Evolutionary conservation across 768 basidiomycete species (phyloP).

Genomic region (Lactarius quietus): DNA sequence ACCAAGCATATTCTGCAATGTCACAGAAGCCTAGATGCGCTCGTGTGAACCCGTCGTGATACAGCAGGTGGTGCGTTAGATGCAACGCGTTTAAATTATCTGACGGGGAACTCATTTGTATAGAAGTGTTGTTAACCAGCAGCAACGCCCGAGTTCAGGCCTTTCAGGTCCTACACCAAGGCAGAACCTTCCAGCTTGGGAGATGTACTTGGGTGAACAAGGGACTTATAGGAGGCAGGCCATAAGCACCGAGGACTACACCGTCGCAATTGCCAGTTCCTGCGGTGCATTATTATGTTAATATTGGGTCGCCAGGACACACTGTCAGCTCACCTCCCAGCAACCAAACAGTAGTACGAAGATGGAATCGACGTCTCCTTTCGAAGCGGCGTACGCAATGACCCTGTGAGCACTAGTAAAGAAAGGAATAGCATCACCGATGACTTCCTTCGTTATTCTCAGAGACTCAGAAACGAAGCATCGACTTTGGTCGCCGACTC

Average conservation of each 20-base stretch:
- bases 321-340: slow-evolving; percentile 7
- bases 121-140: slow-evolving; percentile 33
- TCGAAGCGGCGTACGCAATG: background rate
- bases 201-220: slow-evolving; percentile 35
- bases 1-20: slow-evolving; percentile 31
- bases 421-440: background rate
- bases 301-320: no score
- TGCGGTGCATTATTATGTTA: background rate
- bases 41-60: background rate
- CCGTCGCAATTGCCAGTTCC: slow-evolving; percentile 39
- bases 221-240: slow-evolving; percentile 37
- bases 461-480: background rate
- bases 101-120: slow-evolving; percentile 29
- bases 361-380: slow-evolving; percentile 27
- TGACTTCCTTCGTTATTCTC: background rate
- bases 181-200: background rate
- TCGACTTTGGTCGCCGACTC: background rate
- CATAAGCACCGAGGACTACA: slow-evolving; percentile 33
- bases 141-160: slow-evolving; percentile 32
- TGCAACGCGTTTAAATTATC: slow-evolving; percentile 25
- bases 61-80: slow-evolving; percentile 15
- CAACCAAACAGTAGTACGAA: slow-evolving; percentile 28
- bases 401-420: background rate
- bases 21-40: slow-evolving; percentile 22
- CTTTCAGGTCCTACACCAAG: slow-evolving; percentile 23